Conservation (phyloP, 495 filamentous ascomycete species). For the Aspergillus wentii region DNA sequence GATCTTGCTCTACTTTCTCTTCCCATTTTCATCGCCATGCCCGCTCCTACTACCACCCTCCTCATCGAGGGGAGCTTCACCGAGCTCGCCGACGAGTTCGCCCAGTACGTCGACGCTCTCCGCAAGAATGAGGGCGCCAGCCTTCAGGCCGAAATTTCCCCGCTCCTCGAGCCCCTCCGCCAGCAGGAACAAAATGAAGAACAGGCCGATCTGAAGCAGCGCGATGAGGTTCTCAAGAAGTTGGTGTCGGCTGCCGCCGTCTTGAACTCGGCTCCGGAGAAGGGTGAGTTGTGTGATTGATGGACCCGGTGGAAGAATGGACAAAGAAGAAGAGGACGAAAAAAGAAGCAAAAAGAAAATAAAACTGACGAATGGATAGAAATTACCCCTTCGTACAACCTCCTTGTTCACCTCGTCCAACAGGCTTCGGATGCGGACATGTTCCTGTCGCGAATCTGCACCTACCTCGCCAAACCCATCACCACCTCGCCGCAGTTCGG, state of each 20-base stretch:
- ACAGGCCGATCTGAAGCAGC: slow-evolving; percentile 51
- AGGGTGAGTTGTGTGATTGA: slow-evolving; percentile 47
- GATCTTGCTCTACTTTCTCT: slow-evolving; percentile 10
- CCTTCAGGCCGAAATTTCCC: slow-evolving; percentile 63
- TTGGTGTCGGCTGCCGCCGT: slow-evolving; percentile 67
- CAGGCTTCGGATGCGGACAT: slow-evolving; percentile 77
- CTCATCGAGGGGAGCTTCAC: slow-evolving; percentile 90
- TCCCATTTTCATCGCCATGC: slow-evolving; percentile 33
- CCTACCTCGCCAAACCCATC: slow-evolving; percentile 81
- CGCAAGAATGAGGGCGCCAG: slow-evolving; percentile 51
- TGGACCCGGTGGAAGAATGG: slow-evolving; percentile 1
- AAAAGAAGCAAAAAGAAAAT: slow-evolving; percentile 17
- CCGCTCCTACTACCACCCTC: slow-evolving; percentile 54
- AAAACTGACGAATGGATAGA: slow-evolving; percentile 48
- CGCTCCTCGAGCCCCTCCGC: slow-evolving; percentile 59
- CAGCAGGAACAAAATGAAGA: slow-evolving; percentile 43
- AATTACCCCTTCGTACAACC: slow-evolving; percentile 91
- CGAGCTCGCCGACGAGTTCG: slow-evolving; percentile 85
- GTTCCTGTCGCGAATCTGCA: slow-evolving; percentile 82
- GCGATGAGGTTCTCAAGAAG: slow-evolving; percentile 84
- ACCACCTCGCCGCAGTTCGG: slow-evolving; percentile 80
- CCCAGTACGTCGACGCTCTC: slow-evolving; percentile 70
- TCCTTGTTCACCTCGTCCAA: slow-evolving; percentile 85
- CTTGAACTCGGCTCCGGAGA: slow-evolving; percentile 82
- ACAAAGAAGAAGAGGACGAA: slow-evolving; percentile 7